Conservation (phyloP, 2,329 filamentous ascomycete species). For the Blastomyces gilchristii region DNA sequence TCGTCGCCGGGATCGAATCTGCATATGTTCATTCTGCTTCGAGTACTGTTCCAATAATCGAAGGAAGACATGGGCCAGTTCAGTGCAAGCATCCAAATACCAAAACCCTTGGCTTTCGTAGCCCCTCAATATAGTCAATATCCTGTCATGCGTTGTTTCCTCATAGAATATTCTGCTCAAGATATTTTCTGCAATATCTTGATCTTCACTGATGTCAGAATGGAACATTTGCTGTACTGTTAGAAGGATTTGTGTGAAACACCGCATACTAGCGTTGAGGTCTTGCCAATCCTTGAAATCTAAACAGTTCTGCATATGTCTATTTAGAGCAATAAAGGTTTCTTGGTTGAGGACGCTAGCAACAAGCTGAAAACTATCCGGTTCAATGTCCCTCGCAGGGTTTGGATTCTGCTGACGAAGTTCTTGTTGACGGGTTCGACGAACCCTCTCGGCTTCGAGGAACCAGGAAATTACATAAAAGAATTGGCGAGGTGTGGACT, state of each 20-base stretch:
- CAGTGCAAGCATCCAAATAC: conserved; percentile 84
- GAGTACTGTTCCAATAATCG: conserved; percentile 87
- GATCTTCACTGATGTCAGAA: conserved; percentile 78
- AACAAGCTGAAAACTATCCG: conserved; percentile 73
- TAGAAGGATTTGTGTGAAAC: conserved; percentile 86
- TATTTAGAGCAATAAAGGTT: conserved; percentile 81
- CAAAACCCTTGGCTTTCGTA: conserved; percentile 92
- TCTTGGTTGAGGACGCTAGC: conserved; percentile 88
- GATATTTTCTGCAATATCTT: conserved; percentile 96
- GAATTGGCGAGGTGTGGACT: conserved; percentile 71
- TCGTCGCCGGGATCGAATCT: conserved; percentile 71
- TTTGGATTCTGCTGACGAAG: conserved; percentile 41
- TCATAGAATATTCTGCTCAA: conserved; percentile 97
- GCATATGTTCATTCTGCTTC: conserved; percentile 88
- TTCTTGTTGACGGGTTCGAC: conserved; percentile 52
- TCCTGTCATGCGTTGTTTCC: conserved; percentile 80
- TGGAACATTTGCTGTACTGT: conserved; percentile 88
- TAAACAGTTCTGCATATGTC: conserved; percentile 65
- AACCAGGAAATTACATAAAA: conserved; percentile 94
- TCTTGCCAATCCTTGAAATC: conserved; percentile 83
- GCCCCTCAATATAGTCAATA: conserved; percentile 67
- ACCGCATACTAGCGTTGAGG: conserved; percentile 78
- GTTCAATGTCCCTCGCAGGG: conserved; percentile 46
- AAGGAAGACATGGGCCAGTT: conserved; percentile 82
- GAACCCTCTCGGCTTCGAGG: conserved; percentile 67